Evolutionary conservation across 2,329 filamentous ascomycete species (phyloP).

Genomic region (Sclerotinia borealis): DNA sequence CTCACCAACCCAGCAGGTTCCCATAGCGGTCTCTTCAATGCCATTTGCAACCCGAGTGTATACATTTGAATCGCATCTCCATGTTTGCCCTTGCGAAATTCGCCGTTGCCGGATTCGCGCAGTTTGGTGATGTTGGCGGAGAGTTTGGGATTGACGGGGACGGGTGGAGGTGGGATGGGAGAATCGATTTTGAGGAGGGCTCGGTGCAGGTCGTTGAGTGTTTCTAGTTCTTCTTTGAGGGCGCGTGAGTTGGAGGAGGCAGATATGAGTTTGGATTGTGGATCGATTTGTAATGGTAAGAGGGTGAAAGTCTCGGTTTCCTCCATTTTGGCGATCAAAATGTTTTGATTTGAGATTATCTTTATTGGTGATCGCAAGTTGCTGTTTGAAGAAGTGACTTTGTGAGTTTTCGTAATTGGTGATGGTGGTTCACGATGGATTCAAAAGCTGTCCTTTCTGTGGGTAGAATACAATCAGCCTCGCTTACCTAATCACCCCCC

Average conservation of each 20-base stretch:
- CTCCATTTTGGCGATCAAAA: conserved; percentile 38
- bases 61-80: conserved; percentile 76
- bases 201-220: conserved; percentile 75
- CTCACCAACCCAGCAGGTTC: conserved; percentile 77
- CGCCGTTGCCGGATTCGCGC: conserved; percentile 76
- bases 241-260: conserved; percentile 41
- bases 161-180: conserved; percentile 72
- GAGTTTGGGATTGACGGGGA: conserved; percentile 90
- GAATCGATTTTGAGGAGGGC: conserved; percentile 59
- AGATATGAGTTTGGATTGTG: conserved; percentile 70
- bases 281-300: conserved; percentile 75
- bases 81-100: conserved; percentile 73
- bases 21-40: conserved; percentile 73
- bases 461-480: too few species aligned
- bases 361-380: background rate
- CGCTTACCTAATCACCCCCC: too few species aligned
- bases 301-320: conserved; percentile 70
- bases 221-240: conserved; percentile 58
- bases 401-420: too few species aligned
- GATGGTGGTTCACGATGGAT: too few species aligned
- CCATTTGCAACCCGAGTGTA: conserved; percentile 85
- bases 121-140: conserved; percentile 83
- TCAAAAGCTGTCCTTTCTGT: too few species aligned
- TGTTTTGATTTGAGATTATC: background rate
- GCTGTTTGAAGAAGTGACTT: too few species aligned